Conservation (phyloP, 345 rosid species). For the Geranium rotundifolium region DNA sequence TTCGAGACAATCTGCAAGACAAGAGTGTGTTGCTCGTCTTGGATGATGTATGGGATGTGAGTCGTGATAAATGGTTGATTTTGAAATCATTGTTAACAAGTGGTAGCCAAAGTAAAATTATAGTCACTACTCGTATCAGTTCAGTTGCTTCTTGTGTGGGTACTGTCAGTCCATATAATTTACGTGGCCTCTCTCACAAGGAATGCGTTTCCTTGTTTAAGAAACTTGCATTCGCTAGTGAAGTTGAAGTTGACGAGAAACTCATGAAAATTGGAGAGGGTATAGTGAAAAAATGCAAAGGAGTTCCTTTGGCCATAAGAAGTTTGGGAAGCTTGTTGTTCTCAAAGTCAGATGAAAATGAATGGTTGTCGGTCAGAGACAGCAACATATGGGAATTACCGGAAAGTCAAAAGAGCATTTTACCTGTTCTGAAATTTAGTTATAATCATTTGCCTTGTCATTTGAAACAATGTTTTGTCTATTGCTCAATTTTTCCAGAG, state of each 20-base stretch:
- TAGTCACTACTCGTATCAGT: no score
- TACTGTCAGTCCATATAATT: no score
- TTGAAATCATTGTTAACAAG: not conserved
- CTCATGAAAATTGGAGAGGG: slow-evolving; percentile 8
- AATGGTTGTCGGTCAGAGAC: slow-evolving; percentile 8
- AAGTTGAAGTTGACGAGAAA: not conserved
- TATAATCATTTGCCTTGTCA: not conserved
- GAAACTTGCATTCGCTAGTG: slow-evolving; percentile 5
- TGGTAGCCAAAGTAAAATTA: no score
- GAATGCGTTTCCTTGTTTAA: no score
- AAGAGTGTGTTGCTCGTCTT: not conserved
- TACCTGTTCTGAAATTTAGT: not conserved
- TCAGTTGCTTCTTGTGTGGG: no score
- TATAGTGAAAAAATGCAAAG: slow-evolving; percentile 13
- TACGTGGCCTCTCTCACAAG: no score
- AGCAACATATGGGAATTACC: slow-evolving; percentile 9
- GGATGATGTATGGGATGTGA: not conserved
- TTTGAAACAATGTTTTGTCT: not conserved
- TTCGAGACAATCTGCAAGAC: not conserved
- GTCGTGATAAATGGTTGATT: not conserved
- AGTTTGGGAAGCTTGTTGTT: slow-evolving; percentile 1
- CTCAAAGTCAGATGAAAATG: not conserved
- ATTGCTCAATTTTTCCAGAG: not conserved
- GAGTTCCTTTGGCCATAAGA: slow-evolving; percentile 18
- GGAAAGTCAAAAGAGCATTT: not conserved